phyloP scores from a whole-genome alignment of 2,329 filamentous ascomycete genomes.

The Neofusicoccum parvum region DNA sequence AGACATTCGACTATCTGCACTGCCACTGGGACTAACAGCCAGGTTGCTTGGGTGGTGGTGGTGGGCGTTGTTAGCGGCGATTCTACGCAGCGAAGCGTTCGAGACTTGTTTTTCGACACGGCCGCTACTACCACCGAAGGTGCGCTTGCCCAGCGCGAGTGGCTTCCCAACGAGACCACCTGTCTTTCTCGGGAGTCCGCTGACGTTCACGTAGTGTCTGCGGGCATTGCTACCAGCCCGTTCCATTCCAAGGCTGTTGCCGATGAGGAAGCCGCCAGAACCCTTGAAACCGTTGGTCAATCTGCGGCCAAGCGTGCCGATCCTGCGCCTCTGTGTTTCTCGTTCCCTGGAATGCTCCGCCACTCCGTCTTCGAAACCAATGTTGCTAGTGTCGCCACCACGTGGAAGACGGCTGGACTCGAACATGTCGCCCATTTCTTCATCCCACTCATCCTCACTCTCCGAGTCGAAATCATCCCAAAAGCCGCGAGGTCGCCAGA shows the following conservation, averaged over 20 bases:
- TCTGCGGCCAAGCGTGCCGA: conserved; percentile 30
- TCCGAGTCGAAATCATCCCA: conserved; percentile 58
- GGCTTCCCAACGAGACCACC: background rate
- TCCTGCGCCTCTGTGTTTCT: conserved; percentile 1
- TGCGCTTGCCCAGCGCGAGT: background rate
- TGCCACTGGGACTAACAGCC: background rate
- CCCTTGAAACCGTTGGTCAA: conserved; percentile 43
- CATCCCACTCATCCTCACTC: conserved; percentile 39
- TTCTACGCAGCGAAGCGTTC: background rate
- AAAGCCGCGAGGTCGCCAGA: conserved; percentile 66
- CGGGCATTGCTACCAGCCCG: conserved; percentile 47
- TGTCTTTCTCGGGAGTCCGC: background rate
- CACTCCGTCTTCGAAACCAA: conserved; percentile 28
- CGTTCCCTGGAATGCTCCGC: background rate
- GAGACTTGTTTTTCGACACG: conserved; percentile 11
- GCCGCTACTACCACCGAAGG: background rate
- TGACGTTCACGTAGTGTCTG: conserved; percentile 39
- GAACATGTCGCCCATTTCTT: conserved; percentile 22
- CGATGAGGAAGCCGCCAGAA: conserved; percentile 51
- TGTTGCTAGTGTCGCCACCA: conserved; percentile 51
- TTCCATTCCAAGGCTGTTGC: conserved; percentile 60
- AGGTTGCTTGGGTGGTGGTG: background rate
- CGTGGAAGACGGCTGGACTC: conserved; percentile 35
- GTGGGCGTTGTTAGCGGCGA: background rate
- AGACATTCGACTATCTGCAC: background rate